Conservation (phyloP, 257 asterid species). For the Nicotiana otophora region DNA sequence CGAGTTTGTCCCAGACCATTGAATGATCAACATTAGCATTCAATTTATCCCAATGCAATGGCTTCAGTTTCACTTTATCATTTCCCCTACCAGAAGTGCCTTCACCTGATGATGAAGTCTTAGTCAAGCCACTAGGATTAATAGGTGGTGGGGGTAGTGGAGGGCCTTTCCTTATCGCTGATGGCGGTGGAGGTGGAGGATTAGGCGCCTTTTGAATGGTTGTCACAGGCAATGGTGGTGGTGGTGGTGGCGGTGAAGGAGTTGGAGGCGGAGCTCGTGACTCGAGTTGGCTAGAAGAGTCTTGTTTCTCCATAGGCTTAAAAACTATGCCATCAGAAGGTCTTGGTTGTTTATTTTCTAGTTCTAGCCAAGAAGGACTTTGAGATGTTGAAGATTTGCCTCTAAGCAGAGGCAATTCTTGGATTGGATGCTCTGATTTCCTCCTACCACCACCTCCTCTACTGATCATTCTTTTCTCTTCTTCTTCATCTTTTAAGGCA, state of each 20-base stretch:
- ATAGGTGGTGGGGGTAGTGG: conserved; percentile 43
- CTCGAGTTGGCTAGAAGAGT: conserved; percentile 19
- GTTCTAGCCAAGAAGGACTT: conserved; percentile 46
- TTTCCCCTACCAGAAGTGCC: conserved; percentile 30
- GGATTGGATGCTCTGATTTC: conserved; percentile 33
- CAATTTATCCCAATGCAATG: conserved; percentile 94
- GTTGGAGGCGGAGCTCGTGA: conserved; percentile 14
- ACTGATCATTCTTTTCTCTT: conserved; percentile 42
- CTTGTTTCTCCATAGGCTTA: conserved; percentile 26
- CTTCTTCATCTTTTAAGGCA: conserved; percentile 34
- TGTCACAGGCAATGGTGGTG: neutral
- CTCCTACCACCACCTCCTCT: conserved; percentile 21
- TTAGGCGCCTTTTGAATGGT: conserved; percentile 16
- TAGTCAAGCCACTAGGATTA: conserved; percentile 4
- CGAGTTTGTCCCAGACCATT: conserved; percentile 93
- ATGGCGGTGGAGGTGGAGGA: conserved; percentile 50
- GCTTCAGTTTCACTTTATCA: conserved; percentile 64
- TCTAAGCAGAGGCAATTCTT: conserved; percentile 58
- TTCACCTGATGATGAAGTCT: conserved; percentile 18
- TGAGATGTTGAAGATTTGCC: conserved; percentile 78
- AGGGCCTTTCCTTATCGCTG: conserved; percentile 17
- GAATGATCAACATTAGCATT: conserved; percentile 74
- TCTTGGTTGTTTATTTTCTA: conserved; percentile 15
- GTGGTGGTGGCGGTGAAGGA: conserved; percentile 12
- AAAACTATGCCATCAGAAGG: conserved; percentile 13